A percentile compares a stretch with the other conserved stretches of the same genome.
phyloP scores from a whole-genome alignment of 1,139 yeast species.

The Diutina pseudorugosa region DNA sequence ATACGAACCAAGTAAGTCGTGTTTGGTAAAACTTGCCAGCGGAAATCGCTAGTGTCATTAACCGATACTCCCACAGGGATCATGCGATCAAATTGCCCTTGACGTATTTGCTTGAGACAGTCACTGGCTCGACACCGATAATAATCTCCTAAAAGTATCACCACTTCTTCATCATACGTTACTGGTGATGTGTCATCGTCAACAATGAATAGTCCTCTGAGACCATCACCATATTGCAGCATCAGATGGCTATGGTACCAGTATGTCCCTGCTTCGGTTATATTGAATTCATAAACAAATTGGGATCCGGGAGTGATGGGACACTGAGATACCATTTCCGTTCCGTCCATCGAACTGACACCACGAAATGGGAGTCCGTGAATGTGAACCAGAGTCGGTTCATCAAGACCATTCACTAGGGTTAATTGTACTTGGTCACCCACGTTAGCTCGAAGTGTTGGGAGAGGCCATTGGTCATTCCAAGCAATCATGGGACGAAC shows the following conservation, averaged over 20 bases:
- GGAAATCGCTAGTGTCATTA: not conserved
- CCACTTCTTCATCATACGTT: not conserved
- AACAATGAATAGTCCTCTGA: not conserved
- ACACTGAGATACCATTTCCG: conserved; percentile 1
- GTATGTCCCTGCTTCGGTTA: not conserved
- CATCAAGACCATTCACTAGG: not conserved
- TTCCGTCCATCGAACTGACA: not conserved
- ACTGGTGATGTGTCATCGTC: not conserved
- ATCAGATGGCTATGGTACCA: conserved; percentile 1
- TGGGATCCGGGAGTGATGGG: not conserved
- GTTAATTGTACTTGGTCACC: not conserved
- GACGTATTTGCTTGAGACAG: not conserved
- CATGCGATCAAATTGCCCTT: not conserved
- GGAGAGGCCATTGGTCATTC: not conserved
- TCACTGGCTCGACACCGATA: not conserved
- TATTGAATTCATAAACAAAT: not conserved
- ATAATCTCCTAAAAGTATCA: not conserved
- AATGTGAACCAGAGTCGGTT: not conserved
- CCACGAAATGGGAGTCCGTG: not conserved
- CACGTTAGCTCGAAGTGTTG: not conserved
- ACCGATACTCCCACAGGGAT: not conserved
- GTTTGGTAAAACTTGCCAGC: not conserved
- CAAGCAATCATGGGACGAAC: not conserved
- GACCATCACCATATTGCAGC: conserved; percentile 3
- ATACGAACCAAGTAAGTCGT: not conserved